Conservation (phyloP, 2,329 filamentous ascomycete species). For the Dactylonectria macrodidyma region DNA sequence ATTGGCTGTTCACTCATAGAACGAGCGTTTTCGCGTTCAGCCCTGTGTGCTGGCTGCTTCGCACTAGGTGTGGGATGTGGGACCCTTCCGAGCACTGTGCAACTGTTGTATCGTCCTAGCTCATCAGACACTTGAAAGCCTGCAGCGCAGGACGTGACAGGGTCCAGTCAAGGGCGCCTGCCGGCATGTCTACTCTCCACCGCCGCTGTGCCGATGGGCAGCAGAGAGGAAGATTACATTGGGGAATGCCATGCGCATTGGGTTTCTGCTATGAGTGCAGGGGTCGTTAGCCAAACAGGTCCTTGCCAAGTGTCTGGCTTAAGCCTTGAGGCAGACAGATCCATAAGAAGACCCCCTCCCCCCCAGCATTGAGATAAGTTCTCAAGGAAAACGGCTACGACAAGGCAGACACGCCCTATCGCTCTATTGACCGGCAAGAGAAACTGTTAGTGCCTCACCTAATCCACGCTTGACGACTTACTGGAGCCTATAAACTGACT, state of each 20-base stretch:
- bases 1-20: not conserved
- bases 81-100: not conserved
- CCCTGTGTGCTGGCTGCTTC: conserved; percentile 23
- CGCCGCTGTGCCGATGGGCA: not conserved
- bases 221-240: not conserved
- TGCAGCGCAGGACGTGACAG: not conserved
- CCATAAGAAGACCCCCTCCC: conserved; percentile 13
- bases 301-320: not conserved
- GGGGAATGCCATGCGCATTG: not conserved
- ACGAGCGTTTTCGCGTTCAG: conserved; percentile 28
- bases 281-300: not conserved
- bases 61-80: not conserved
- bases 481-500: conserved; percentile 10
- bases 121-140: not conserved
- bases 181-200: not conserved
- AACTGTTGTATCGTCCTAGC: not conserved
- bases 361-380: not conserved
- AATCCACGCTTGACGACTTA: too few relatives aligned
- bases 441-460: conserved; percentile 11
- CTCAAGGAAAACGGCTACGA: not conserved
- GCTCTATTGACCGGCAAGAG: conserved; percentile 2
- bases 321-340: not conserved
- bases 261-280: not conserved
- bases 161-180: not conserved
- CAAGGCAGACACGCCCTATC: conserved; percentile 6